Conservation (phyloP, 345 rosid genomes). For the Limnanthes douglasii region DNA sequence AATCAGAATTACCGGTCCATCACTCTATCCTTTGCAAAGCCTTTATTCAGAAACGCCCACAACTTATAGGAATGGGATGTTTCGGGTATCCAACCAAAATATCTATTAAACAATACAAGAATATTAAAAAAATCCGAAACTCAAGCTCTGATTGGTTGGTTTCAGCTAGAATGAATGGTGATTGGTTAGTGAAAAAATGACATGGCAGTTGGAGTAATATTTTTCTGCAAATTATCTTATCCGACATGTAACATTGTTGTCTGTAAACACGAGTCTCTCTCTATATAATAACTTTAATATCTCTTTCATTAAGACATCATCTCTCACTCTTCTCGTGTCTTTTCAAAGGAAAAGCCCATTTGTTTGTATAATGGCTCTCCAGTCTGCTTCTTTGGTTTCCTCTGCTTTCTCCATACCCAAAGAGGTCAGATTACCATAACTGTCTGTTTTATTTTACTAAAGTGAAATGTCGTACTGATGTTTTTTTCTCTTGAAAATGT, state of each 20-base stretch:
- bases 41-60: no score
- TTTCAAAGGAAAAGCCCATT: no score
- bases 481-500: background rate
- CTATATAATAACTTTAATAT: slow-evolving; percentile 9
- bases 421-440: slow-evolving; percentile 28
- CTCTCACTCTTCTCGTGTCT: no score
- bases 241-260: no score
- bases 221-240: no score
- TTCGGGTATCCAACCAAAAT: no score
- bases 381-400: slow-evolving; percentile 52
- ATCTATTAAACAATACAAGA: no score
- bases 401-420: slow-evolving; percentile 41
- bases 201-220: no score
- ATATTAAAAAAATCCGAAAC: slow-evolving; percentile 57
- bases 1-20: no score
- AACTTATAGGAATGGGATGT: no score
- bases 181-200: slow-evolving; percentile 15
- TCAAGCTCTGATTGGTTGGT: slow-evolving; percentile 42
- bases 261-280: slow-evolving; percentile 8
- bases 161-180: no score
- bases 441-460: background rate
- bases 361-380: slow-evolving; percentile 41
- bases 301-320: slow-evolving; percentile 7
- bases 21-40: no score
- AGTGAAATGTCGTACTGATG: background rate